These are phyloP conservation scores for Aeschynomene evenia DNA, from an alignment of 306 rosid genomes.

Conservation along the genomic window DNA sequence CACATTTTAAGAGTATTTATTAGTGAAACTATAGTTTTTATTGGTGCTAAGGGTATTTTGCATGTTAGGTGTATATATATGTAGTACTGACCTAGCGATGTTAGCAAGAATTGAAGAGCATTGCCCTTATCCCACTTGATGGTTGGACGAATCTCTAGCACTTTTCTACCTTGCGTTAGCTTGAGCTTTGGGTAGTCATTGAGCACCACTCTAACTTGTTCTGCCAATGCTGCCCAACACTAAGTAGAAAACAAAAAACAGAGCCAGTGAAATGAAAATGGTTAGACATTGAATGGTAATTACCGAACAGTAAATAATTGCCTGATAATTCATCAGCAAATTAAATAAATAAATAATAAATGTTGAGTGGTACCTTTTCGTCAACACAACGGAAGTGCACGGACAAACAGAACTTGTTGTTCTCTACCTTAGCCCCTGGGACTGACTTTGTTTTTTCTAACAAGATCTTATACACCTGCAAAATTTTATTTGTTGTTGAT, in stretches of 20 bases:
- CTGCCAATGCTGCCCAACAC: slow-evolving; percentile 80
- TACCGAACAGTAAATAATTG: background rate
- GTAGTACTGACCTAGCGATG: slow-evolving; percentile 72
- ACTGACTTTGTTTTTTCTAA: slow-evolving; percentile 68
- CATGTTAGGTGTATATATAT: background rate
- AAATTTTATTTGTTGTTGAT: background rate
- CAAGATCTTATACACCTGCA: slow-evolving; percentile 67
- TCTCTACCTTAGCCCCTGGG: slow-evolving; percentile 81
- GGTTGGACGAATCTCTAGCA: slow-evolving; percentile 82
- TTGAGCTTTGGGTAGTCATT: slow-evolving; percentile 72
- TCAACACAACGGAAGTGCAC: slow-evolving; percentile 97
- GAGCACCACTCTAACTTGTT: slow-evolving; percentile 69
- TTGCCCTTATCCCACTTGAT: slow-evolving; percentile 98
- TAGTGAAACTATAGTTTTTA: no score
- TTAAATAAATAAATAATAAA: background rate
- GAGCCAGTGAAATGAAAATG: background rate
- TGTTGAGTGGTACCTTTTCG: slow-evolving; percentile 62
- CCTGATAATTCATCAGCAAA: background rate
- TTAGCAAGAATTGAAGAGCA: slow-evolving; percentile 80
- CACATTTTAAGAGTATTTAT: no score
- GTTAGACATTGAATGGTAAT: background rate
- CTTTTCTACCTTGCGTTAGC: slow-evolving; percentile 82
- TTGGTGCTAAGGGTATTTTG: background rate
- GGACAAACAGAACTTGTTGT: slow-evolving; percentile 85
- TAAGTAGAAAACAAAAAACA: background rate